These are phyloP conservation scores for Ophiostoma angusticollis DNA, from an alignment of 2,329 filamentous ascomycete species.

Conservation along the genomic window DNA sequence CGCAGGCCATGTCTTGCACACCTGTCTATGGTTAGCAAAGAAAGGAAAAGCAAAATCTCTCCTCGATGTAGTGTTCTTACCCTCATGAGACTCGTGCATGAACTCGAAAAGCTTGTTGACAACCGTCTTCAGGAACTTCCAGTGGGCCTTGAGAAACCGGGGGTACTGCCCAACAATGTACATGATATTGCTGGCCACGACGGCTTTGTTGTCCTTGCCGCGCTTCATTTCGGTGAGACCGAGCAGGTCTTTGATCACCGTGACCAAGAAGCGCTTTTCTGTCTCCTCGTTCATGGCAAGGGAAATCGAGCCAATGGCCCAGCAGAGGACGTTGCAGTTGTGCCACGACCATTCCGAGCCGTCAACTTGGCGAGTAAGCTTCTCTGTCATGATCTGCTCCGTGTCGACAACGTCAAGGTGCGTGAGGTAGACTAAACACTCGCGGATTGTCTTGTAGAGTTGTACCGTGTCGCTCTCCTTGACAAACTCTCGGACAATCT, in stretches of 20 bases:
- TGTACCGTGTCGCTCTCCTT: slow-evolving; percentile 99
- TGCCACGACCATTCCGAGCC: slow-evolving; percentile 97
- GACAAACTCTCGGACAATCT: slow-evolving; percentile 97
- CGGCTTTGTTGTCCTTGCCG: slow-evolving; percentile 98
- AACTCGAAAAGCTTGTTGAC: slow-evolving; percentile 99
- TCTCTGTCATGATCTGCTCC: slow-evolving; percentile 98
- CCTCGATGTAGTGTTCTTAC: slow-evolving; percentile 30
- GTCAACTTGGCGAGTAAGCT: slow-evolving; percentile 88
- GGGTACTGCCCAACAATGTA: slow-evolving; percentile 99
- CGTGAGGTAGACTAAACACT: slow-evolving; percentile 93
- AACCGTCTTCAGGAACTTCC: slow-evolving; percentile 99
- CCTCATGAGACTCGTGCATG: slow-evolving; percentile 99
- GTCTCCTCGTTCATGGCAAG: slow-evolving; percentile 99
- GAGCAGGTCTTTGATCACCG: slow-evolving; percentile 94
- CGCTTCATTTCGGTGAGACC: slow-evolving; percentile 98
- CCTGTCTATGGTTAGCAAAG: slow-evolving; percentile 30
- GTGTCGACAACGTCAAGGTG: slow-evolving; percentile 96
- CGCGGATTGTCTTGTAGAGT: slow-evolving; percentile 96
- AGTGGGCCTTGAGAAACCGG: slow-evolving; percentile 95
- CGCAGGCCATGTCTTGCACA: slow-evolving; percentile 99
- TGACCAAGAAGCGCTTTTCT: slow-evolving; percentile 95
- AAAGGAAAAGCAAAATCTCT: too few relatives aligned
- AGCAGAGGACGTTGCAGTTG: slow-evolving; percentile 98
- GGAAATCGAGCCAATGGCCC: slow-evolving; percentile 98
- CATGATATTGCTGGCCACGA: slow-evolving; percentile 99